phyloP scores from a whole-genome alignment of 164 flowering plant species.

The Stephania japonica region DNA sequence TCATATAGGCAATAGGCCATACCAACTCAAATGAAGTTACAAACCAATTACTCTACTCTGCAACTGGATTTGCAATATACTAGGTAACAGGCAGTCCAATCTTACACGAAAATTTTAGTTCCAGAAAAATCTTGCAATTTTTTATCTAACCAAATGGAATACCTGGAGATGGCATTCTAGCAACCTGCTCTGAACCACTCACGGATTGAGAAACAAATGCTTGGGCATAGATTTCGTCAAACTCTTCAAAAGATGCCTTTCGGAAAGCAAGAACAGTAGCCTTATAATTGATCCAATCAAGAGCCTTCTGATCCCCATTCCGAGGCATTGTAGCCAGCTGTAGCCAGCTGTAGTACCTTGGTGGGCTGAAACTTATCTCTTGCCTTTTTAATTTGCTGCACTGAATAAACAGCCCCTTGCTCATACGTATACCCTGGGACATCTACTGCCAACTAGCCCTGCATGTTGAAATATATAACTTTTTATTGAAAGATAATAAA shows the following conservation, averaged over 20 bases:
- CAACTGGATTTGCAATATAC: too few relatives aligned
- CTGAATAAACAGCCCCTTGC: conserved; percentile 55
- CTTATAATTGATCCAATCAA: conserved; percentile 45
- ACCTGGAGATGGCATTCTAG: conserved; percentile 49
- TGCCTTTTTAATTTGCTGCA: conserved; percentile 50
- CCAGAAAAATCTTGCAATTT: background rate
- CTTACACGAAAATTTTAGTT: too few relatives aligned
- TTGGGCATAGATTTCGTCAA: conserved; percentile 89
- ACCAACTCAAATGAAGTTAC: too few relatives aligned
- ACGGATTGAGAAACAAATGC: conserved; percentile 58
- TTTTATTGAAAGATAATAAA: too few relatives aligned
- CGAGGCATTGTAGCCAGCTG: conserved; percentile 54
- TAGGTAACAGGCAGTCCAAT: too few relatives aligned
- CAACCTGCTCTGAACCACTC: conserved; percentile 23
- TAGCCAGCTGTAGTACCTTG: conserved; percentile 42
- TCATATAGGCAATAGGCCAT: too few relatives aligned
- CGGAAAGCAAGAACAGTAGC: conserved; percentile 60
- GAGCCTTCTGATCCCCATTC: conserved; percentile 21
- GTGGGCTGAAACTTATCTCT: conserved; percentile 56
- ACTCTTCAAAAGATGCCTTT: conserved; percentile 76
- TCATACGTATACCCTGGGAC: conserved; percentile 73
- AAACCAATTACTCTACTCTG: too few relatives aligned
- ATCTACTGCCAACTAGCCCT: conserved; percentile 66
- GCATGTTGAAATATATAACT: too few relatives aligned
- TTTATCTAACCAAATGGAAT: conserved; percentile 10